phyloP scores from a whole-genome alignment of 768 basidiomycete genomes.

The Cantharellus anzutake region DNA sequence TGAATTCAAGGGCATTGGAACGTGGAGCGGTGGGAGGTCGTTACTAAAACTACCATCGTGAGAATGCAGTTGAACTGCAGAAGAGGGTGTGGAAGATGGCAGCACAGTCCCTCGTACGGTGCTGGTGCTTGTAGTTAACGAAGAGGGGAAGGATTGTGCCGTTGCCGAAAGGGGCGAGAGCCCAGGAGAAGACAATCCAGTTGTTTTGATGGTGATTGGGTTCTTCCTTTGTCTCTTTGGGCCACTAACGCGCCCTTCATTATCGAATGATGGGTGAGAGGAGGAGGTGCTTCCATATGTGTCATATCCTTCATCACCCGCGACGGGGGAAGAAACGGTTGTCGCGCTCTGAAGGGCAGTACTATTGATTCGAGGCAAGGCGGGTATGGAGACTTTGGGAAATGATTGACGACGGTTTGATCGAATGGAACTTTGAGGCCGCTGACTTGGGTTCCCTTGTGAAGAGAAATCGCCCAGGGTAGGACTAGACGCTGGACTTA shows the following conservation, averaged over 20 bases:
- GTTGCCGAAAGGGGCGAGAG: background rate
- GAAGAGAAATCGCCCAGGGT: constrained; percentile 29
- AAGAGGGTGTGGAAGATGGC: background rate
- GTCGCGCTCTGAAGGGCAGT: background rate
- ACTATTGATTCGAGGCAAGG: background rate
- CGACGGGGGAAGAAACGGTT: background rate
- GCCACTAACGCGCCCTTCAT: background rate
- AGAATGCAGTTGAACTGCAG: background rate
- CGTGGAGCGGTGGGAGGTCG: background rate
- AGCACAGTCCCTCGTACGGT: background rate
- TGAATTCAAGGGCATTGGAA: background rate
- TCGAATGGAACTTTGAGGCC: background rate
- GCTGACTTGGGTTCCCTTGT: no score
- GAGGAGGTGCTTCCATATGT: no score
- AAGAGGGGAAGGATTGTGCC: background rate
- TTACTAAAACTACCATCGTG: background rate
- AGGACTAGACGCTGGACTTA: constrained; percentile 34
- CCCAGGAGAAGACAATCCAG: background rate
- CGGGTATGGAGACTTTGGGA: background rate
- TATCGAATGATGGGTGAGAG: background rate
- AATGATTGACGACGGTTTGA: background rate
- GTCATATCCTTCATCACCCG: background rate
- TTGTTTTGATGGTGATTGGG: background rate
- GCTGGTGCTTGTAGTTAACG: no score
- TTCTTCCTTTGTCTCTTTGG: background rate